phyloP scores from a whole-genome alignment of 768 basidiomycete species.

The Amanita pseudoporphyria region DNA sequence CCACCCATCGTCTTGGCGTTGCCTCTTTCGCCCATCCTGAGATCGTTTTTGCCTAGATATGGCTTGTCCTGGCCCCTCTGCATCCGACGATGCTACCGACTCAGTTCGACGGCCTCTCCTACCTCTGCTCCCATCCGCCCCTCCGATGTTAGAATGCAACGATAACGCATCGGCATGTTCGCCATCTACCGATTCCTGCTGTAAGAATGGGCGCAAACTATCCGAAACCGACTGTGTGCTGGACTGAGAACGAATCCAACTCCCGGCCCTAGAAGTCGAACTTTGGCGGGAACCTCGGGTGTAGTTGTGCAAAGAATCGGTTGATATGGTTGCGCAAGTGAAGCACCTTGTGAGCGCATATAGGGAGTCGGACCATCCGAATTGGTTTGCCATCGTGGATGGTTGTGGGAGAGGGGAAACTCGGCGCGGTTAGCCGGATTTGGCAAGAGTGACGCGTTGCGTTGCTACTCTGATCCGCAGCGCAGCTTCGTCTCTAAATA shows the following conservation, averaged over 20 bases:
- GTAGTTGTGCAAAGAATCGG: background rate
- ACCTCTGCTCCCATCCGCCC: background rate
- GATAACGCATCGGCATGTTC: conserved; percentile 1
- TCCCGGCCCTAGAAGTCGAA: background rate
- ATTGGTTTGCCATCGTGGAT: background rate
- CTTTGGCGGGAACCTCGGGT: background rate
- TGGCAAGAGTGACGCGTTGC: too few species aligned
- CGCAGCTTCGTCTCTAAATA: too few species aligned
- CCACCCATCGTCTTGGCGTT: background rate
- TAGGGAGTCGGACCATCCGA: conserved; percentile 2
- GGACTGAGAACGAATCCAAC: background rate
- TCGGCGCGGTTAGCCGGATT: too few species aligned
- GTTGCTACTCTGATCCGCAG: too few species aligned
- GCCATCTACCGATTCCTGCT: background rate
- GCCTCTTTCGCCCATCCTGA: background rate
- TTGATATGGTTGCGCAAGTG: background rate
- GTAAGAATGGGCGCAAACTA: background rate
- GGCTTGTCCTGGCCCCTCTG: background rate
- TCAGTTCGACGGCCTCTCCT: background rate
- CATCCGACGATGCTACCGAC: background rate
- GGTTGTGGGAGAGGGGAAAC: too few species aligned
- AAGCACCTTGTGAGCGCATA: background rate
- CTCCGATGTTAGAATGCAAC: background rate
- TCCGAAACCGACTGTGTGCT: background rate
- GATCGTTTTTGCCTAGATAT: background rate